phyloP scores from a whole-genome alignment of 306 rosid genomes.

The Vigna nakashimae region DNA sequence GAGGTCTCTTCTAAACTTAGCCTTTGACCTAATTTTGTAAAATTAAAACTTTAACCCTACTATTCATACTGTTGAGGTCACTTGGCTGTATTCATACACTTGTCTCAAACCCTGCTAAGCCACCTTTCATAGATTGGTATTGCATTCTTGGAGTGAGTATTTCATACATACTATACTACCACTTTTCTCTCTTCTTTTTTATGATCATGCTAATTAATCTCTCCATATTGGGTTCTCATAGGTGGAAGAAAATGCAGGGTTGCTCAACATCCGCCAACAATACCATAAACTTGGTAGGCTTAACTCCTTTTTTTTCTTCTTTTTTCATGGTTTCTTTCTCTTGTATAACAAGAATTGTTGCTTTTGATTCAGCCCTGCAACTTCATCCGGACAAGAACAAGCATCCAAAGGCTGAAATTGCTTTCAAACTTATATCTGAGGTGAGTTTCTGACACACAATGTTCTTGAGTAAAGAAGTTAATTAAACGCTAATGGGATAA shows the following conservation, averaged over 20 bases:
- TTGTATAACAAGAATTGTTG: conserved; percentile 11
- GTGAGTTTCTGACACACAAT: conserved; percentile 51
- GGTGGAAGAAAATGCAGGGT: no score
- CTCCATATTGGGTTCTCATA: conserved; percentile 31
- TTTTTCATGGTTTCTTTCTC: not conserved
- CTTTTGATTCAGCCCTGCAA: conserved; percentile 69
- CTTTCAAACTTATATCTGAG: conserved; percentile 93
- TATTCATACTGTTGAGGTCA: not conserved
- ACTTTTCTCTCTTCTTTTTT: conserved; percentile 6
- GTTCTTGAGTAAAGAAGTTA: not conserved
- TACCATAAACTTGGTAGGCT: no score
- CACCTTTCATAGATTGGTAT: conserved; percentile 84
- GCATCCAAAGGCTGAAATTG: conserved; percentile 86
- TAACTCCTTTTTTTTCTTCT: no score
- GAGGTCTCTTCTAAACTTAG: not conserved
- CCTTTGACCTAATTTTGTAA: not conserved
- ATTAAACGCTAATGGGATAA: not conserved
- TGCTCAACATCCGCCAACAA: no score
- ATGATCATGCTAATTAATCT: conserved; percentile 23
- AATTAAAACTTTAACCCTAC: not conserved
- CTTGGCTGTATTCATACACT: conserved; percentile 66
- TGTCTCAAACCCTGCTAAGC: conserved; percentile 34
- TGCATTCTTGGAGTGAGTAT: conserved; percentile 80
- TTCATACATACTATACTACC: not conserved
- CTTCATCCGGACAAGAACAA: conserved; percentile 97